Percentiles rank a stretch among this genome's conserved stretches.
phyloP scores from a whole-genome alignment of 306 rosid species.

The Quercus gilva region DNA sequence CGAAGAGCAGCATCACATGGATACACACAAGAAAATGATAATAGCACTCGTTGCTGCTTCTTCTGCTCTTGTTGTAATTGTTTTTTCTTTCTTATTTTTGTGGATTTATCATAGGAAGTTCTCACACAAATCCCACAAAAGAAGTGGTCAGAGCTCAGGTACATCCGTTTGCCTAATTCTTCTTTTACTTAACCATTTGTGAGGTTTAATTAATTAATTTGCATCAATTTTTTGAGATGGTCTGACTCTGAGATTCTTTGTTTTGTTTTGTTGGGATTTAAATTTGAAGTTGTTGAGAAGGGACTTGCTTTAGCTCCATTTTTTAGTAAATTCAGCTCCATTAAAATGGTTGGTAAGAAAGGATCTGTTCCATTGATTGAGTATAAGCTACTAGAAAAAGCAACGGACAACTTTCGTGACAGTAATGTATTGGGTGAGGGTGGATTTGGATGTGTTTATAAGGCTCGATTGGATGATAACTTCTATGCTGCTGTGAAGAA shows the following conservation, averaged over 20 bases:
- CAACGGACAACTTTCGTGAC: constrained; percentile 56
- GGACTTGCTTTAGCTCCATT: constrained; percentile 47
- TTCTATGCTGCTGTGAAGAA: constrained; percentile 78
- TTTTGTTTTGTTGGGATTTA: constrained; percentile 25
- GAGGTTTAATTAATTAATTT: neutral
- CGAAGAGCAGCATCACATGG: constrained; percentile 33
- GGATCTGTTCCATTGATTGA: constrained; percentile 67
- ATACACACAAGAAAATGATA: constrained; percentile 54
- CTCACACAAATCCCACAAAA: constrained; percentile 37
- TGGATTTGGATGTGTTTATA: constrained; percentile 92
- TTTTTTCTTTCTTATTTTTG: constrained; percentile 39
- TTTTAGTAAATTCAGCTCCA: constrained; percentile 55
- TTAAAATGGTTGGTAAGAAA: constrained; percentile 50
- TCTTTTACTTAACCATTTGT: neutral
- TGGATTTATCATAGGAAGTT: constrained; percentile 54
- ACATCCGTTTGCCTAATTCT: neutral
- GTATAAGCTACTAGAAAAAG: constrained; percentile 63
- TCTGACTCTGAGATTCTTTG: constrained; percentile 16
- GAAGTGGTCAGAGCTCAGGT: constrained; percentile 47
- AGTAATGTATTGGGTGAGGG: constrained; percentile 83
- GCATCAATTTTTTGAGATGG: constrained; percentile 8
- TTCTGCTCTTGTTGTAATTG: constrained; percentile 39
- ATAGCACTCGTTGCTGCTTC: constrained; percentile 46
- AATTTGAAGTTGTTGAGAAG: constrained; percentile 62
- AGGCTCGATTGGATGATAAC: constrained; percentile 70